Conservation (phyloP, 2,329 filamentous ascomycete species). For the Zymoseptoria crescenta region DNA sequence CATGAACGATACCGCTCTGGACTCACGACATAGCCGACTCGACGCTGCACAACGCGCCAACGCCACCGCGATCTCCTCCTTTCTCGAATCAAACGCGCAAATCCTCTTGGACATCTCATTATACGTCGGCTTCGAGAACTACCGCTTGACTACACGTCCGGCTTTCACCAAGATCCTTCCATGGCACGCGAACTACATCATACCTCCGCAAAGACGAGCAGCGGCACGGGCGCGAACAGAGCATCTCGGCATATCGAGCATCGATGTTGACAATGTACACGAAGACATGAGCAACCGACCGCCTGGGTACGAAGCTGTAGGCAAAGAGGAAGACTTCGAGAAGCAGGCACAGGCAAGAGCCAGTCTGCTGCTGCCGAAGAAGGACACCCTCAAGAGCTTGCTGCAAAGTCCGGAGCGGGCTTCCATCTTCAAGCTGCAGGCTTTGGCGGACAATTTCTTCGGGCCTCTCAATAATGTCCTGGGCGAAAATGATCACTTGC, state of each 20-base stretch:
- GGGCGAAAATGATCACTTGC: slow-evolving; percentile 47
- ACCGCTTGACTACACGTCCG: slow-evolving; percentile 65
- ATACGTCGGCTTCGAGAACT: slow-evolving; percentile 86
- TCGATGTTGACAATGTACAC: slow-evolving; percentile 38
- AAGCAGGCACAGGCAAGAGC: slow-evolving; percentile 30
- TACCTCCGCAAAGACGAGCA: slow-evolving; percentile 65
- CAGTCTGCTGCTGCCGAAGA: slow-evolving; percentile 48
- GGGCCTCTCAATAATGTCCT: slow-evolving; percentile 60
- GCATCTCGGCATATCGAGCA: slow-evolving; percentile 40
- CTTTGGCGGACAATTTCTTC: slow-evolving; percentile 62
- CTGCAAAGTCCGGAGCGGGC: slow-evolving; percentile 62
- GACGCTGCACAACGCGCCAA: slow-evolving; percentile 25
- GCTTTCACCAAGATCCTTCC: slow-evolving; percentile 72
- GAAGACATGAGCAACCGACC: slow-evolving; percentile 30
- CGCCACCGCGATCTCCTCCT: slow-evolving; percentile 38
- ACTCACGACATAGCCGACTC: slow-evolving; percentile 1
- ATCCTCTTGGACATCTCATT: slow-evolving; percentile 78
- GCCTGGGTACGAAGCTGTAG: slow-evolving; percentile 23
- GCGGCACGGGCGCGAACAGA: slow-evolving; percentile 60
- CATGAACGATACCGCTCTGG: slow-evolving; percentile 32
- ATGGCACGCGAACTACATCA: slow-evolving; percentile 81
- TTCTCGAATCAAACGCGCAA: slow-evolving; percentile 66
- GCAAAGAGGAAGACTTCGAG: slow-evolving; percentile 25
- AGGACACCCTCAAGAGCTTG: slow-evolving; percentile 52
- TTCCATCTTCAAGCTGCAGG: slow-evolving; percentile 67